Evolutionary conservation across 1,284 basidiomycete genomes (phyloP).

Genomic region (Hemileia vastatrix): DNA sequence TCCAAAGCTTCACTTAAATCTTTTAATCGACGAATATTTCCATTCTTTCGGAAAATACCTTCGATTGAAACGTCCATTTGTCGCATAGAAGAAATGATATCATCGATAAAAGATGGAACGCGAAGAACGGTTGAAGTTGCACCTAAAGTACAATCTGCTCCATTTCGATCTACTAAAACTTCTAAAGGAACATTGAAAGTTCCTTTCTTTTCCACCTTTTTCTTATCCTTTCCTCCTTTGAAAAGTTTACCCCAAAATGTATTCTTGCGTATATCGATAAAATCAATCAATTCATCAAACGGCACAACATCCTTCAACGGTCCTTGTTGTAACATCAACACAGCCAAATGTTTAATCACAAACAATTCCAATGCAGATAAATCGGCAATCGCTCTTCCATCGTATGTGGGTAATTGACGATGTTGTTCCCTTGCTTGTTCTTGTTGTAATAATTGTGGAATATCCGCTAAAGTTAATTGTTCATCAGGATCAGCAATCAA

Average conservation of each 20-base stretch:
- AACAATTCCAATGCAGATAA: constrained; percentile 73
- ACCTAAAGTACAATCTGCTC: constrained; percentile 77
- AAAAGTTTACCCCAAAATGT: constrained; percentile 97
- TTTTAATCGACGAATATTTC: constrained; percentile 86
- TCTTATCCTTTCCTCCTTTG: constrained; percentile 74
- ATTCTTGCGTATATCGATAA: constrained; percentile 84
- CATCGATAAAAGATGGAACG: constrained; percentile 95
- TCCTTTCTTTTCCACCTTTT: constrained; percentile 41
- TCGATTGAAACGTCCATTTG: constrained; percentile 99
- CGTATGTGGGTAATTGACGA: constrained; percentile 64
- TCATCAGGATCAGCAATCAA: too few relatives aligned
- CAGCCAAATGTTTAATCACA: constrained; percentile 84
- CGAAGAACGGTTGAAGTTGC: constrained; percentile 74
- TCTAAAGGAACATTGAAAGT: constrained; percentile 83
- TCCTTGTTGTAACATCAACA: constrained; percentile 64
- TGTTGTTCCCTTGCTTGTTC: constrained; percentile 79
- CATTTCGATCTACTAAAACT: constrained; percentile 82
- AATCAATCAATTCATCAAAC: constrained; percentile 82
- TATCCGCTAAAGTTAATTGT: constrained; percentile 92
- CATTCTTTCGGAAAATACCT: constrained; percentile 97
- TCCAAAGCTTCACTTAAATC: constrained; percentile 86
- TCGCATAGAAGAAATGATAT: constrained; percentile 93
- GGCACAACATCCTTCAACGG: constrained; percentile 72
- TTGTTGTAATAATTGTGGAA: constrained; percentile 82
- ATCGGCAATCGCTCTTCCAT: constrained; percentile 60